Evolutionary conservation across 2,329 filamentous ascomycete species (phyloP), one percentile per base, ranked within the genome.

Genomic region (Aaosphaeria pasadenensis): DNA sequence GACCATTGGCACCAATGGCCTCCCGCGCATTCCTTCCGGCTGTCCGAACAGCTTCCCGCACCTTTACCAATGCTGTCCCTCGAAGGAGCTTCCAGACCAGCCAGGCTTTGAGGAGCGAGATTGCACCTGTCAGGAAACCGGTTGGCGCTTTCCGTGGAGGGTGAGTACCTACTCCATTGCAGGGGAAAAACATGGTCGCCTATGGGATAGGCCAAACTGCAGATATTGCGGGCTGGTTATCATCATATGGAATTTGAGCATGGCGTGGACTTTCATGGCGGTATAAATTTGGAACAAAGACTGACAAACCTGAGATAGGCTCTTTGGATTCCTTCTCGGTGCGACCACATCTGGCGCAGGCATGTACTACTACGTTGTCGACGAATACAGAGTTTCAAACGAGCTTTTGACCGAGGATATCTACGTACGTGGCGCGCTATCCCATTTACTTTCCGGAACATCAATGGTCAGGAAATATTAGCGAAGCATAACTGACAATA

Each of bases 381-480:
- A 92, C 69, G 91, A 97, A 73, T 97, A 96, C 78, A 90, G 91
- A 75, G 80, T 91, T 39, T 89, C 90, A 59, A 97, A 96, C 76
- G 89, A 95, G 74, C 81, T 96, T 66, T 77, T 97, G 73, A 92
- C 87, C 52, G 91, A 96, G 74, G 92, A 97, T 74, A 96, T 97
- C 71, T 92, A 92, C 74, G 92, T 96, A 82, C 73, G 89, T 86
- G 47, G 45, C 42, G 47, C 48, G 35, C 30, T 29, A 36, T n/a
- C 33, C 33, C 33, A 9, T 9, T n/a, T 36, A 36, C 7, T 9
- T 9, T 36, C 33, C 9, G 33, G 33, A 9, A 24, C 17, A 24
- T 24, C 17, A 24, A 24, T n/a, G n/a, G 33, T 9, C 33, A 9
- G 33, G 33, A n/a, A 36, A 36, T 36, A 9, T 36, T 36, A 9